Conservation (phyloP, 2,329 filamentous ascomycete genomes). For the Trichoderma guizhouense region DNA sequence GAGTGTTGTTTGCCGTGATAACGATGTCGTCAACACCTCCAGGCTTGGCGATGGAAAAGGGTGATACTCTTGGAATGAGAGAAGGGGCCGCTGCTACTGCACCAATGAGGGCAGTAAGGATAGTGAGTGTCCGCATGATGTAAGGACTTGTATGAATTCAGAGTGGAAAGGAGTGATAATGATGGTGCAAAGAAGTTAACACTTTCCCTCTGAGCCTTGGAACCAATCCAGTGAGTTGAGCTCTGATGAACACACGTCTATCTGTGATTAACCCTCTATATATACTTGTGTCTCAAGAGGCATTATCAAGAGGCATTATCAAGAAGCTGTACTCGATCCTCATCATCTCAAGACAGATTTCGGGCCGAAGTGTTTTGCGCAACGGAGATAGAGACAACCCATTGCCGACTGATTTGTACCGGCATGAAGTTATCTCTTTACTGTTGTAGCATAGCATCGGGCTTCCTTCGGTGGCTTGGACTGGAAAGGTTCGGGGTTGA, state of each 20-base stretch:
- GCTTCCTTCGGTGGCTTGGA: constrained; percentile 2
- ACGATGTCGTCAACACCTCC: background rate
- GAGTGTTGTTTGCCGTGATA: background rate
- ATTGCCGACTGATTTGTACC: background rate
- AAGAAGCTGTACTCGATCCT: background rate
- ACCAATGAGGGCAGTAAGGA: background rate
- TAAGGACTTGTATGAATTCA: background rate
- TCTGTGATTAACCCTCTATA: background rate
- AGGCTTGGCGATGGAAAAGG: background rate
- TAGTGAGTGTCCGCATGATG: background rate
- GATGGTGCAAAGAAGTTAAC: background rate
- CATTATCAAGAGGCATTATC: background rate
- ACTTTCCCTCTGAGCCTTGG: background rate
- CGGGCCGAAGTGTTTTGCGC: background rate
- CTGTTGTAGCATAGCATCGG: background rate
- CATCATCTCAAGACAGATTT: background rate
- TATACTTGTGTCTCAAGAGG: background rate
- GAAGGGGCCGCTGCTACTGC: constrained; percentile 2
- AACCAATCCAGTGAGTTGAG: background rate
- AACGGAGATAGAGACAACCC: background rate
- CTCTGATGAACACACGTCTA: background rate
- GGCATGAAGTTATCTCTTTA: background rate
- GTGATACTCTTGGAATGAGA: background rate
- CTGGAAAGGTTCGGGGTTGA: background rate
- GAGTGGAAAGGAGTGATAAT: background rate